These are phyloP conservation scores for Trametes elegans DNA, from an alignment of 768 basidiomycete species.

Conservation along the genomic window DNA sequence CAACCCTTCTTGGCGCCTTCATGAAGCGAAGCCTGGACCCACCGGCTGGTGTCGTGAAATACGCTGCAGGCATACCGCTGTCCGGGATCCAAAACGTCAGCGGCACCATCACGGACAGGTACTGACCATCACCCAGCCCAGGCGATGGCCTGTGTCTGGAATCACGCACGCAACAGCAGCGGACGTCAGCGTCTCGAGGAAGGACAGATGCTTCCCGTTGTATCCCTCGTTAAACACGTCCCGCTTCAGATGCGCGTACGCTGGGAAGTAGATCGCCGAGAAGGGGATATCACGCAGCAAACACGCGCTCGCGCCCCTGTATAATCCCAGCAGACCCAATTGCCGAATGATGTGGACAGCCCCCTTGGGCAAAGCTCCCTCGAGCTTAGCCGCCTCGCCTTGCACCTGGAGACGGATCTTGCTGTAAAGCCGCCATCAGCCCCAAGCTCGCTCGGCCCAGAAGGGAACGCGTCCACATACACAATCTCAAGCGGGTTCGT, in stretches of 20 bases:
- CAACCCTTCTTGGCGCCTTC: constrained; percentile 22
- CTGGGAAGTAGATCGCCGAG: constrained; percentile 89
- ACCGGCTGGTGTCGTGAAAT: constrained; percentile 91
- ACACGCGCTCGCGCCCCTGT: constrained; percentile 92
- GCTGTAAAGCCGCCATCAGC: constrained; percentile 37
- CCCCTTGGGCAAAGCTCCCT: constrained; percentile 78
- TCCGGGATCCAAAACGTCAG: constrained; percentile 24
- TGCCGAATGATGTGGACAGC: constrained; percentile 92
- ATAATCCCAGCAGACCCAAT: constrained; percentile 88
- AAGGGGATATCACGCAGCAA: constrained; percentile 95
- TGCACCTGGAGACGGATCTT: constrained; percentile 96
- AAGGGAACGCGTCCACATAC: constrained; percentile 45
- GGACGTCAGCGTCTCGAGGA: constrained; percentile 82
- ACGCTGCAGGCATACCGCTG: constrained; percentile 98
- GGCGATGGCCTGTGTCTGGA: constrained; percentile 16
- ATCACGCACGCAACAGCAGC: constrained; percentile 77
- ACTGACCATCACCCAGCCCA: constrained; percentile 11
- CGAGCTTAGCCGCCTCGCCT: constrained; percentile 88
- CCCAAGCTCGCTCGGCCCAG: not conserved
- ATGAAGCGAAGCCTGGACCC: constrained; percentile 23
- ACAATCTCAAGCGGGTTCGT: constrained; percentile 97
- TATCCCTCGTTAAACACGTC: constrained; percentile 96
- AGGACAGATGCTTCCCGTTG: constrained; percentile 89
- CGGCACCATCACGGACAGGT: constrained; percentile 8
- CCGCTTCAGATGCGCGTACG: constrained; percentile 87